These are phyloP conservation scores for Rubroboletus satanas DNA, from an alignment of 768 basidiomycete species.

Conservation along the genomic window DNA sequence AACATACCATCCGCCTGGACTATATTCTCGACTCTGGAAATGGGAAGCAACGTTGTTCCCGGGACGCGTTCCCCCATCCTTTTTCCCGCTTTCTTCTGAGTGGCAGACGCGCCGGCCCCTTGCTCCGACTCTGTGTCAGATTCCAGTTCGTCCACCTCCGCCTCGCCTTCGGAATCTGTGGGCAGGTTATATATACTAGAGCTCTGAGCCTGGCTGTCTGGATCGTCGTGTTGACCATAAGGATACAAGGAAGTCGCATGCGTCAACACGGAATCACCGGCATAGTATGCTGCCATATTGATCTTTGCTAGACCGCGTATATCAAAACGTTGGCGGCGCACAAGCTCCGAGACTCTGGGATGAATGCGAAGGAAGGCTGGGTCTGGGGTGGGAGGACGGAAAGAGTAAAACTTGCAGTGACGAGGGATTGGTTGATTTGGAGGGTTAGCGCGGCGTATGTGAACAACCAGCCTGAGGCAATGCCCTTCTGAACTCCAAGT, in stretches of 20 bases:
- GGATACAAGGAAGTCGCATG: slow-evolving; percentile 33
- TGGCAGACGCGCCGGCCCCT: slow-evolving; percentile 21
- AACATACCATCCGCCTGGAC: slow-evolving; percentile 71
- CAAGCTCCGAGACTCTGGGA: background rate
- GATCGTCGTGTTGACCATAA: slow-evolving; percentile 27
- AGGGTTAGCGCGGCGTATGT: slow-evolving; percentile 27
- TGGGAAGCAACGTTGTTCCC: slow-evolving; percentile 66
- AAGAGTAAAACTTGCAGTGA: slow-evolving; percentile 13
- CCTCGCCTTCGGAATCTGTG: slow-evolving; percentile 34
- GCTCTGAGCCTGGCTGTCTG: slow-evolving; percentile 20
- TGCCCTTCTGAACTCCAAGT: slow-evolving; percentile 10
- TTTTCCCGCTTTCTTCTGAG: slow-evolving; percentile 29
- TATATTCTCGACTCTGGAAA: slow-evolving; percentile 67
- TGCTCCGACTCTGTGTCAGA: slow-evolving; percentile 32
- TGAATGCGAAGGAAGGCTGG: slow-evolving; percentile 1
- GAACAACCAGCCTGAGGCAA: slow-evolving; percentile 21
- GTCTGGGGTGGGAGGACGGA: slow-evolving; percentile 1
- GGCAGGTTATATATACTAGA: slow-evolving; percentile 32
- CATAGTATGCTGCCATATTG: slow-evolving; percentile 32
- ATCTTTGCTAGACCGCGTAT: slow-evolving; percentile 12
- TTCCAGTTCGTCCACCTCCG: slow-evolving; percentile 33
- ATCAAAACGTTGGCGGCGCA: slow-evolving; percentile 5
- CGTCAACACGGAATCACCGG: slow-evolving; percentile 25
- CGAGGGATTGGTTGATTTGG: slow-evolving; percentile 14
- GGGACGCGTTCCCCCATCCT: slow-evolving; percentile 44